Evolutionary conservation across 1,139 yeast genomes (phyloP).

Genomic region (Zhuliangozyma parablackwelliae): DNA sequence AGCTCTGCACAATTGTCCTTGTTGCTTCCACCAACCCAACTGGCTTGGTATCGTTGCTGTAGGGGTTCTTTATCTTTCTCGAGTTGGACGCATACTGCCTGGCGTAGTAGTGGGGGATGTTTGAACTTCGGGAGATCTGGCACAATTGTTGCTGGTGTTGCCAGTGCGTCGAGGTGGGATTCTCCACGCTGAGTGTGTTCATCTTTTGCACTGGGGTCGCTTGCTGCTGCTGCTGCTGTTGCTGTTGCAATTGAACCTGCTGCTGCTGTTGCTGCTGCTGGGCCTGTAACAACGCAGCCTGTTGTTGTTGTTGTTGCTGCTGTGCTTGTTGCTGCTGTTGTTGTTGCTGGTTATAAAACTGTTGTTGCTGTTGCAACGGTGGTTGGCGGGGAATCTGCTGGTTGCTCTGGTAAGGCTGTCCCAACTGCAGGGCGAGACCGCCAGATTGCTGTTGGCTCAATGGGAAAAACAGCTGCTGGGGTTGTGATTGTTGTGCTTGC

Average conservation of each 20-base stretch:
- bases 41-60: constrained; percentile 33
- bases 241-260: constrained; percentile 18
- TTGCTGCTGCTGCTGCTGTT: constrained; percentile 15
- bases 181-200: constrained; percentile 39
- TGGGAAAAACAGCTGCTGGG: constrained; percentile 15
- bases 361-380: constrained; percentile 19
- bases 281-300: constrained; percentile 11
- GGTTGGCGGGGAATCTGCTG: constrained; percentile 22
- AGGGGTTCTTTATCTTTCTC: constrained; percentile 47
- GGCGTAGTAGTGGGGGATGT: constrained; percentile 83
- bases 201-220: constrained; percentile 21
- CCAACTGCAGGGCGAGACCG: constrained; percentile 22
- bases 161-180: constrained; percentile 64
- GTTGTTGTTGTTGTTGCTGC: constrained; percentile 19
- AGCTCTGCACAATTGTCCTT: constrained; percentile 41
- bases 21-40: constrained; percentile 55
- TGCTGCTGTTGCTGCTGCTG: constrained; percentile 20
- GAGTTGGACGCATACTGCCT: constrained; percentile 87
- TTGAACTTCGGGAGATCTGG: constrained; percentile 70
- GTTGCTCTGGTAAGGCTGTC: constrained; percentile 21
- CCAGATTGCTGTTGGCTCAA: constrained; percentile 14
- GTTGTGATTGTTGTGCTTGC: constrained; percentile 20
- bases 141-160: constrained; percentile 82
- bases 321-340: constrained; percentile 25
- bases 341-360: constrained; percentile 9